phyloP scores from a whole-genome alignment of 441 rosid species.

The Caryocar brasiliense region DNA sequence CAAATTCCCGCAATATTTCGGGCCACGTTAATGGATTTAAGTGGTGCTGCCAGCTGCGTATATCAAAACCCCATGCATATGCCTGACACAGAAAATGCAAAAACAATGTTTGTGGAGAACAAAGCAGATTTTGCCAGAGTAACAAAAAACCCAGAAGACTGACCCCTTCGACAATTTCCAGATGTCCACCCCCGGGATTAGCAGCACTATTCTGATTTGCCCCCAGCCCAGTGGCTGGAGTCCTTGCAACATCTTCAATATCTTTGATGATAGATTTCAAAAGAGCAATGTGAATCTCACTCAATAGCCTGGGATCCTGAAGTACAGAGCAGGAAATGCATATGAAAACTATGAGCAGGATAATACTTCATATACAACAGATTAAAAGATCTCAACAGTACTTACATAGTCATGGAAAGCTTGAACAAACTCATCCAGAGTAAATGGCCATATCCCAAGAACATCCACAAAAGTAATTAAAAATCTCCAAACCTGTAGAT shows the following conservation, averaged over 20 bases:
- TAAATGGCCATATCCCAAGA: constrained; percentile 87
- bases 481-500: constrained; percentile 74
- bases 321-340: constrained; percentile 7
- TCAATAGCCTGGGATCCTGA: constrained; percentile 72
- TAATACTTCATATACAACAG: too few species aligned
- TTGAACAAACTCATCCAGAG: constrained; percentile 77
- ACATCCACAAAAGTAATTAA: constrained; percentile 67
- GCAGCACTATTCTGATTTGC: constrained; percentile 51
- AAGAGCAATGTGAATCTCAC: constrained; percentile 71
- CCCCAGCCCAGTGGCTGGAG: constrained; percentile 46
- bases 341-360: constrained; percentile 8
- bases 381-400: not conserved
- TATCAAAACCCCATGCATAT: constrained; percentile 82
- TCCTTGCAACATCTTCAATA: constrained; percentile 68
- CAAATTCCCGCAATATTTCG: constrained; percentile 77
- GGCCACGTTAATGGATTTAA: constrained; percentile 78
- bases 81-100: constrained; percentile 36
- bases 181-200: constrained; percentile 81
- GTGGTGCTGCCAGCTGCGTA: constrained; percentile 63
- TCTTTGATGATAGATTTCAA: constrained; percentile 65
- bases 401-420: constrained; percentile 80
- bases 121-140: not conserved
- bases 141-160: constrained; percentile 13
- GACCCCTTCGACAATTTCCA: constrained; percentile 81
- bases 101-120: not conserved